phyloP scores from a whole-genome alignment of 2,329 filamentous ascomycete species.

The Fusarium nanum region DNA sequence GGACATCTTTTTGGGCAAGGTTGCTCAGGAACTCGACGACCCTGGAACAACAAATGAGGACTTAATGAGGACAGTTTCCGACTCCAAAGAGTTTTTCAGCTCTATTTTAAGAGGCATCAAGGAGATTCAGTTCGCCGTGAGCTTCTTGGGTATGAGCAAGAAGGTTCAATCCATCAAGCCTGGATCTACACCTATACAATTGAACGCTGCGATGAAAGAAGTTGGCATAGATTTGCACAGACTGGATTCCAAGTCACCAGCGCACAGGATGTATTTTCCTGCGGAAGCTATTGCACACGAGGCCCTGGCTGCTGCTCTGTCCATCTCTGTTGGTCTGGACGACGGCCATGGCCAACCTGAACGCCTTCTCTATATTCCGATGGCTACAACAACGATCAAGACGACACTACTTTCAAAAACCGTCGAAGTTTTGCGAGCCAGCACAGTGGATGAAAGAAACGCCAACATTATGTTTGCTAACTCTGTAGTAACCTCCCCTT shows the following conservation, averaged over 20 bases:
- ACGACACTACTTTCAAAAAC: slow-evolving; percentile 96
- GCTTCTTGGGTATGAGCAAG: slow-evolving; percentile 88
- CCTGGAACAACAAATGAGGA: slow-evolving; percentile 74
- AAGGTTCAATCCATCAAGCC: slow-evolving; percentile 76
- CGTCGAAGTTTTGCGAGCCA: slow-evolving; percentile 79
- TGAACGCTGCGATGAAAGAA: slow-evolving; percentile 96
- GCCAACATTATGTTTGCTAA: slow-evolving; percentile 97
- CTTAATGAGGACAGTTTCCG: slow-evolving; percentile 85
- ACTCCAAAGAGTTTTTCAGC: slow-evolving; percentile 91
- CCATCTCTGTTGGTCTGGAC: slow-evolving; percentile 90
- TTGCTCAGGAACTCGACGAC: slow-evolving; percentile 78
- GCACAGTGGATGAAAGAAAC: slow-evolving; percentile 84
- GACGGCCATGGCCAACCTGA: slow-evolving; percentile 89
- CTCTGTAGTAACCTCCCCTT: slow-evolving; percentile 94
- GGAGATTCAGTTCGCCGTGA: slow-evolving; percentile 94
- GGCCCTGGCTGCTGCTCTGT: slow-evolving; percentile 89
- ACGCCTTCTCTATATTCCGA: slow-evolving; percentile 90
- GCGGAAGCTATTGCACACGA: slow-evolving; percentile 94
- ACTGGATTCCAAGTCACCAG: slow-evolving; percentile 90
- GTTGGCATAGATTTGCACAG: slow-evolving; percentile 92
- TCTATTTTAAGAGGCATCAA: slow-evolving; percentile 93
- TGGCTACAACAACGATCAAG: slow-evolving; percentile 95
- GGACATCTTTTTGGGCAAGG: slow-evolving; percentile 75
- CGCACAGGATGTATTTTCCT: slow-evolving; percentile 98
- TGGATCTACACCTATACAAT: slow-evolving; percentile 75